Evolutionary conservation across 345 rosid species (phyloP).

Genomic region (Euphorbia tirucalli): DNA sequence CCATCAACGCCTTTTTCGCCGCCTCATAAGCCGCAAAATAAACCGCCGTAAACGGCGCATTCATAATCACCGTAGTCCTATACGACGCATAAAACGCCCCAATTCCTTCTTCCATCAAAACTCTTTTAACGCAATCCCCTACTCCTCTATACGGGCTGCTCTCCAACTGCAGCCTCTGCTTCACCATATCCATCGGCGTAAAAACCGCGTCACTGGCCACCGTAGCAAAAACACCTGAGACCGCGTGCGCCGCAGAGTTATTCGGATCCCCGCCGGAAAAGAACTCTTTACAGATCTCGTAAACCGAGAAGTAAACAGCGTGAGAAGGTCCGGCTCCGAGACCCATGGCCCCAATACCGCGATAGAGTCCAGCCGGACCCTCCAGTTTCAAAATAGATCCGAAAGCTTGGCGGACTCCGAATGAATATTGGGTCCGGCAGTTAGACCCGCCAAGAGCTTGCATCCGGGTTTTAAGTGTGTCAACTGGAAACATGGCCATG

Average conservation of each 20-base stretch:
- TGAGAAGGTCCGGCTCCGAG: slow-evolving; percentile 33
- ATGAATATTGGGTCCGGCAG: background rate
- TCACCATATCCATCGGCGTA: slow-evolving; percentile 32
- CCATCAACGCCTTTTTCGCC: slow-evolving; percentile 23
- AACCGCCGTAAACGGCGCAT: slow-evolving; percentile 32
- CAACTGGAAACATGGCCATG: slow-evolving; percentile 31
- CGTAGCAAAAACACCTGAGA: slow-evolving; percentile 26
- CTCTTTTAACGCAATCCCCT: slow-evolving; percentile 20
- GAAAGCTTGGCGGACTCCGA: slow-evolving; percentile 15
- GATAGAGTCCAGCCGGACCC: slow-evolving; percentile 23
- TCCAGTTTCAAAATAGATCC: slow-evolving; percentile 18
- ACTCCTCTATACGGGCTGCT: slow-evolving; percentile 28
- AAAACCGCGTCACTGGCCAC: slow-evolving; percentile 30
- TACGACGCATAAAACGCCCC: slow-evolving; percentile 26
- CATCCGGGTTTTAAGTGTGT: slow-evolving; percentile 31
- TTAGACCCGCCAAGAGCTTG: slow-evolving; percentile 15
- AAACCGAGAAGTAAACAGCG: slow-evolving; percentile 28
- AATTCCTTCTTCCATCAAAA: slow-evolving; percentile 20
- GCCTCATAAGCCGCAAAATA: slow-evolving; percentile 30
- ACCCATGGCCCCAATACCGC: slow-evolving; percentile 30
- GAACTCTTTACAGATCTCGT: slow-evolving; percentile 19
- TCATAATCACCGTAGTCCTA: slow-evolving; percentile 29
- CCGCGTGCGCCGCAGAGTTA: slow-evolving; percentile 20
- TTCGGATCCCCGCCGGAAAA: slow-evolving; percentile 21
- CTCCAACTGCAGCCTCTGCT: slow-evolving; percentile 29